These are phyloP conservation scores for Hermanozyma aechmeae DNA, from an alignment of 805 yeast species.

Conservation along the genomic window DNA sequence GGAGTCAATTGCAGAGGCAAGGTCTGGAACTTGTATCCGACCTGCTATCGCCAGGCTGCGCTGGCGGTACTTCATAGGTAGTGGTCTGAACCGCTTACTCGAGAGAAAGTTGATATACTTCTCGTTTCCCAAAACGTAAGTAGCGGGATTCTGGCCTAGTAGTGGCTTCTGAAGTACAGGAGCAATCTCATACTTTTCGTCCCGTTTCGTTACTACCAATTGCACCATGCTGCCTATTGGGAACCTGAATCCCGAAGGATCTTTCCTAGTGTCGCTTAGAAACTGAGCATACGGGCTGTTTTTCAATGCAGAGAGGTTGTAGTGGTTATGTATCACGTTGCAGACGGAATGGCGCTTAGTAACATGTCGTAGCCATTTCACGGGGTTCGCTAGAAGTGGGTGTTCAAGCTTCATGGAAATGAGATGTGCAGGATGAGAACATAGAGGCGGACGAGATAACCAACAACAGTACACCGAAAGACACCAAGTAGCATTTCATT, in stretches of 20 bases:
- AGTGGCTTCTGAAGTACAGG: slow-evolving; percentile 12
- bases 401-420: slow-evolving; percentile 11
- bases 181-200: slow-evolving; percentile 2
- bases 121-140: slow-evolving; percentile 17
- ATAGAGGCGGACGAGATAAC: no score
- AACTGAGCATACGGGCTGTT: slow-evolving; percentile 20
- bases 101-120: slow-evolving; percentile 11
- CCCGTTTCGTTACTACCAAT: slow-evolving; percentile 6
- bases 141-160: slow-evolving; percentile 12
- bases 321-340: slow-evolving; percentile 11
- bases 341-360: slow-evolving; percentile 14
- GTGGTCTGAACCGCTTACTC: slow-evolving; percentile 11
- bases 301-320: slow-evolving; percentile 9
- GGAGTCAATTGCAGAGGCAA: slow-evolving; percentile 5
- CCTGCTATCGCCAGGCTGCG: slow-evolving; percentile 3
- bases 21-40: slow-evolving; percentile 3
- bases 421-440: no score
- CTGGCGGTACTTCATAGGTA: slow-evolving; percentile 17
- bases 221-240: slow-evolving; percentile 20
- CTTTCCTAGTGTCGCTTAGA: slow-evolving; percentile 17
- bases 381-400: slow-evolving; percentile 23
- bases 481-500: no score
- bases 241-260: slow-evolving; percentile 13
- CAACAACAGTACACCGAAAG: no score
- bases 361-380: slow-evolving; percentile 15